Base-by-base conservation (phyloP, 352 stramenopile species). In the Pythium vanterpoolii region DNA sequence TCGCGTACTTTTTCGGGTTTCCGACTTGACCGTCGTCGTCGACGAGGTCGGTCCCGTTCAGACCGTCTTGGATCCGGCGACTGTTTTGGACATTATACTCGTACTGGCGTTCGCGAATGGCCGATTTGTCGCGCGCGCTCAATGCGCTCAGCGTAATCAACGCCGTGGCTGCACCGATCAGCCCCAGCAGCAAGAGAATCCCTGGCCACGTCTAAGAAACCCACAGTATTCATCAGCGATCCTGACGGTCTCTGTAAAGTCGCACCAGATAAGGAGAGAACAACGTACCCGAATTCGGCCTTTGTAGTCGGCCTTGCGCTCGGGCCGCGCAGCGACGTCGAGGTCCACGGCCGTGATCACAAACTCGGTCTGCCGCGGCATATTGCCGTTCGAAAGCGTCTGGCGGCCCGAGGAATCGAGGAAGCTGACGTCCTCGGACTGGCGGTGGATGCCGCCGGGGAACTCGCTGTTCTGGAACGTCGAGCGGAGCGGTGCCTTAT, bases 301-400 rank as follows among this genome's bases (percentile, higher is more conserved):
- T 45, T 90, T 90, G 71, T 90, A 93, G 67, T 87, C 76, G 18
- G 64, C 40, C 9, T 61, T 72, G 26, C 76, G 73, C 60, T 89
- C 79, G 1, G 77, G 76, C 4, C 64, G 67, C 3, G 61, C 24
- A 0, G 64, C 66, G 0, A 70, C 53, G 7, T 83, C 75, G 0
- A 66, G 71, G 43, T 86, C 77, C 0, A 83, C 56, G 27, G 77
- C 77, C 58, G 66, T 56, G 53, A 89, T 74, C 66, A 78, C 79
- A 72, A 86, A 86, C 64, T 90, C 77, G 14, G 77, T 90, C 56
- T 70, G 67, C 4, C 76, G 77, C 16, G 36, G 24, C 28, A 33
- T 56, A n/a, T n/a, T n/a, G 19, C 19, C 23, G 21, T 30, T 49
- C 28, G 43, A 49, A 6, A 62, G 33, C 53, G 44, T 56, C 19